Evolutionary conservation across 331 rosid species (phyloP).

Genomic region (Malus hybrid): DNA sequence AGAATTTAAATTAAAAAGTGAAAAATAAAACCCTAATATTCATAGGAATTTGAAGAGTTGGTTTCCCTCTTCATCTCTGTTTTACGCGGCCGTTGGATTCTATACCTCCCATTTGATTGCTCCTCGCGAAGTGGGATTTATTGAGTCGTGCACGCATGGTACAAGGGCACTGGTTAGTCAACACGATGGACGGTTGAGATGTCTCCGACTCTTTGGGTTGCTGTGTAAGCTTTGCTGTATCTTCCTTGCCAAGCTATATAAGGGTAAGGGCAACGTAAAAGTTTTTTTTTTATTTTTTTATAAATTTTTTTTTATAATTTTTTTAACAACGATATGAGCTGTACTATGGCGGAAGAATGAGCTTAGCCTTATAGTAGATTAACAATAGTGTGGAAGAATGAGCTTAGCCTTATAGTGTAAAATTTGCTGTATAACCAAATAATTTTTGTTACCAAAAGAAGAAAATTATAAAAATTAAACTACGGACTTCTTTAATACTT

Average conservation of each 20-base stretch:
- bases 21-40: neutral
- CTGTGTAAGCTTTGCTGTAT: neutral
- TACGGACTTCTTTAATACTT: too few species aligned
- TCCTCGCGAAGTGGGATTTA: neutral
- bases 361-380: too few species aligned
- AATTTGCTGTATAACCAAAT: too few species aligned
- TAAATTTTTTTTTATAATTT: too few species aligned
- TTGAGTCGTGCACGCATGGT: too few species aligned
- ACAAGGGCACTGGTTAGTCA: neutral
- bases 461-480: too few species aligned
- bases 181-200: neutral
- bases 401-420: too few species aligned
- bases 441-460: too few species aligned
- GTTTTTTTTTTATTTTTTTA: neutral
- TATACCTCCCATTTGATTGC: neutral
- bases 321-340: too few species aligned
- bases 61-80: neutral
- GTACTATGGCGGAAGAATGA: too few species aligned
- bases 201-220: neutral
- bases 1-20: neutral
- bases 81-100: neutral
- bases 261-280: neutral
- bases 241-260: neutral
- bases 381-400: too few species aligned
- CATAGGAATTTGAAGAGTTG: neutral